These are phyloP conservation scores for Pichia heedii DNA, from an alignment of 805 yeast species.

Conservation along the genomic window DNA sequence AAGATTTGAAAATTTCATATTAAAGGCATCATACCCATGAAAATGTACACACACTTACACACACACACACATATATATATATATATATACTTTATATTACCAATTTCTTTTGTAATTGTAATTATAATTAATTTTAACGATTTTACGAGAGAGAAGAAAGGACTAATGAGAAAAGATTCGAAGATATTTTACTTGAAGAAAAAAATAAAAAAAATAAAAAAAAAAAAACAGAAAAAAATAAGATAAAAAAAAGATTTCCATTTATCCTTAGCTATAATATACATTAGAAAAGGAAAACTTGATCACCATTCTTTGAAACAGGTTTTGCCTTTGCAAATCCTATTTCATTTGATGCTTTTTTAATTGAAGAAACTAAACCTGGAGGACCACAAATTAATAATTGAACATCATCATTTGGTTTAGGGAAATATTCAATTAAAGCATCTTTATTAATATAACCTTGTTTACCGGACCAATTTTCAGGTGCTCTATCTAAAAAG, in stretches of 20 bases:
- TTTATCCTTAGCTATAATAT: background rate
- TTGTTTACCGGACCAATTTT: conserved; percentile 62
- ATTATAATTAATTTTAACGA: no score
- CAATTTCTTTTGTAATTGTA: no score
- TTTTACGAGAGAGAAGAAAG: no score
- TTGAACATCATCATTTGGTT: conserved; percentile 50
- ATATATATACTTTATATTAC: no score
- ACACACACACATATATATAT: background rate
- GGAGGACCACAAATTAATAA: conserved; percentile 91
- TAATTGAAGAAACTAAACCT: conserved; percentile 79
- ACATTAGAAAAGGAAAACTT: conserved; percentile 76
- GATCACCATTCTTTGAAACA: conserved; percentile 82
- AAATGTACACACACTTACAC: background rate
- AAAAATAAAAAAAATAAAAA: no score
- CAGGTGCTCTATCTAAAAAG: conserved; percentile 66
- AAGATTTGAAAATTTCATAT: conserved; percentile 30
- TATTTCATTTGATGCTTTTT: conserved; percentile 63
- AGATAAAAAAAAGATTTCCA: background rate
- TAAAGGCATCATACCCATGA: background rate
- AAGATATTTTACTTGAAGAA: no score
- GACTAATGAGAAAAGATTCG: no score
- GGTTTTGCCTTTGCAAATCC: conserved; percentile 84
- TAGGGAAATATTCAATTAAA: conserved; percentile 54
- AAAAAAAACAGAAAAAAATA: background rate
- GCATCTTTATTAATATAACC: conserved; percentile 79